Conservation (phyloP, 306 rosid genomes). For the Styphnolobium japonicum region DNA sequence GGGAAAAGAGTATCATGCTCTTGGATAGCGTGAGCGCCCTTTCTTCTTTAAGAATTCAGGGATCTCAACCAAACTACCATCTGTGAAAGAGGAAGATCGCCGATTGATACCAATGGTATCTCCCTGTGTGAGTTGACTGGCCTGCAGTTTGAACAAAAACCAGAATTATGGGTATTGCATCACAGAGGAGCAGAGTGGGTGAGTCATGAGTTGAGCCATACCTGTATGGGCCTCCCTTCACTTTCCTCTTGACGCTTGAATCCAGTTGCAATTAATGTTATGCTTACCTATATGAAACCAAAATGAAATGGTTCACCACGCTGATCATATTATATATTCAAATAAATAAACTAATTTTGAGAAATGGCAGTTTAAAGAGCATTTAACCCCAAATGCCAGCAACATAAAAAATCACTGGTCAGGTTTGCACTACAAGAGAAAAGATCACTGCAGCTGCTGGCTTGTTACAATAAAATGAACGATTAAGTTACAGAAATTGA, state of each 20-base stretch:
- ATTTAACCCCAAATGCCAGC: not conserved
- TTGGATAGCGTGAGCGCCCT: slow-evolving; percentile 92
- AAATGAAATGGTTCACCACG: slow-evolving; percentile 6
- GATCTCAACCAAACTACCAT: slow-evolving; percentile 78
- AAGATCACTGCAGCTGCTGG: not conserved
- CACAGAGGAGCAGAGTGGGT: not conserved
- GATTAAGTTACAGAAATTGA: not conserved
- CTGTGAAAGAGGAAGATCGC: slow-evolving; percentile 66
- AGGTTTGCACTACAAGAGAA: not conserved
- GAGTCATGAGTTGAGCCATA: slow-evolving; percentile 23
- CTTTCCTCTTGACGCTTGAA: slow-evolving; percentile 98
- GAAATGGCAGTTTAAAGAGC: not conserved
- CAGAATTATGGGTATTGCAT: slow-evolving; percentile 14
- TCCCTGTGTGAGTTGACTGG: slow-evolving; percentile 66
- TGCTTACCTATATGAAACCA: slow-evolving; percentile 73
- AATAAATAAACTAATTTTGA: not conserved
- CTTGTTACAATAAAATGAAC: not conserved
- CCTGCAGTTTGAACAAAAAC: slow-evolving; percentile 47
- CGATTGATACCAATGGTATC: slow-evolving; percentile 62
- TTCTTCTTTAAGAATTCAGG: slow-evolving; percentile 97
- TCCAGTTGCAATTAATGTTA: slow-evolving; percentile 96
- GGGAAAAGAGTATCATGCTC: slow-evolving; percentile 46
- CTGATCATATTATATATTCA: not conserved
- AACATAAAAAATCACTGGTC: not conserved
- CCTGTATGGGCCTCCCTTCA: slow-evolving; percentile 79